These are phyloP conservation scores for Xylaria bambusicola DNA, from an alignment of 495 filamentous ascomycete species.

Conservation along the genomic window DNA sequence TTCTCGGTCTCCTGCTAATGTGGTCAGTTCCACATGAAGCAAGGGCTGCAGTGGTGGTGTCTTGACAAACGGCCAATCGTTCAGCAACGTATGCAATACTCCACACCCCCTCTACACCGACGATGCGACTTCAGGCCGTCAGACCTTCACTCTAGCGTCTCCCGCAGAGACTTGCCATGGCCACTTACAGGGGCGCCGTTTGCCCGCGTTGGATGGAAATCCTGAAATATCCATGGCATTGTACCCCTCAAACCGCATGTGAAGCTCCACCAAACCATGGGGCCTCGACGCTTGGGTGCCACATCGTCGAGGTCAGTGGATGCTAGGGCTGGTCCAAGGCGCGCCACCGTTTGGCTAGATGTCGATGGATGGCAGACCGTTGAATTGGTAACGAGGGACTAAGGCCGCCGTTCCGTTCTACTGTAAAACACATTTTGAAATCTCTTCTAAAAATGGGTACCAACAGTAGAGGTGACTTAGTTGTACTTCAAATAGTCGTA, in stretches of 20 bases:
- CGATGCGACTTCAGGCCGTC: background rate
- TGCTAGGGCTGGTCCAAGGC: background rate
- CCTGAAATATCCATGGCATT: background rate
- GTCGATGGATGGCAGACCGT: background rate
- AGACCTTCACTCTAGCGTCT: too few relatives aligned
- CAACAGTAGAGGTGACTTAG: too few relatives aligned
- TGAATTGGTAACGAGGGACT: background rate
- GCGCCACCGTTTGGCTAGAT: slow-evolving; percentile 9
- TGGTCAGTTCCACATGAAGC: background rate
- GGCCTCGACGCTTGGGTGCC: background rate
- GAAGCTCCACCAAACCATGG: slow-evolving; percentile 1
- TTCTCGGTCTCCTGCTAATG: slow-evolving; percentile 2
- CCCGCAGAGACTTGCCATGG: too few relatives aligned
- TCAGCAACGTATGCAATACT: background rate
- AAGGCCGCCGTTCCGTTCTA: background rate
- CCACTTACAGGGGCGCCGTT: background rate
- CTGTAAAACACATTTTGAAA: too few relatives aligned
- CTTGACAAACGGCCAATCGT: background rate
- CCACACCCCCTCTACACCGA: slow-evolving; percentile 6
- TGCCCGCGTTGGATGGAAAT: background rate
- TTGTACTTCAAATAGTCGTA: background rate
- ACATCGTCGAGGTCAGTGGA: slow-evolving; percentile 7
- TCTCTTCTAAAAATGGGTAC: too few relatives aligned
- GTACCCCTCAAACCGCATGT: background rate
- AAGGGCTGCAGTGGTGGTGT: background rate